phyloP scores from a whole-genome alignment of 2,329 filamentous ascomycete genomes.

The Pseudogymnoascus sp. region DNA sequence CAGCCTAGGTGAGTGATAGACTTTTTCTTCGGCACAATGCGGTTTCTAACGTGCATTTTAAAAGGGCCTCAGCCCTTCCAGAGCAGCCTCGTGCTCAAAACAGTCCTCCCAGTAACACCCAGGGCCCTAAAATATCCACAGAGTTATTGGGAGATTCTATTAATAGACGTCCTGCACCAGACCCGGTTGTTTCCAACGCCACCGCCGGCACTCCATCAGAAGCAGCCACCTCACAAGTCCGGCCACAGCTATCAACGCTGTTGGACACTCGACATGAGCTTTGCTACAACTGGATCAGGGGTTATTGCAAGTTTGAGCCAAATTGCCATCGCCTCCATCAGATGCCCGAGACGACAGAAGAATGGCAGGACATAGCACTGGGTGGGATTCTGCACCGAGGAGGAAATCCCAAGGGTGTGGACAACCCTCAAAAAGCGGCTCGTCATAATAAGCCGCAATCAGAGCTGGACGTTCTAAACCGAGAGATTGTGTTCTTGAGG shows the following conservation, averaged over 20 bases:
- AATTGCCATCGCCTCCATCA: constrained; percentile 1
- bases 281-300: neutral
- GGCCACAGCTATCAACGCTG: no score
- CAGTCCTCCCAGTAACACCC: neutral
- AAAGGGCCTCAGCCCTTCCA: neutral
- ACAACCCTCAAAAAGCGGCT: neutral
- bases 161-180: neutral
- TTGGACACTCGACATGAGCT: neutral
- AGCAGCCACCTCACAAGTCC: neutral
- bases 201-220: neutral
- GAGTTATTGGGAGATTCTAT: neutral
- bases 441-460: neutral
- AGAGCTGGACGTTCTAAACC: neutral
- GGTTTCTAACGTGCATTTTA: neutral
- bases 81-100: neutral
- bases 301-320: neutral
- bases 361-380: neutral
- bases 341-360: neutral
- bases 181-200: neutral
- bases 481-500: constrained; percentile 1
- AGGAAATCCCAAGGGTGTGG: neutral
- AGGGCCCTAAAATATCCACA: neutral
- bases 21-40: neutral
- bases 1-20: neutral
- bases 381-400: neutral